phyloP scores from a whole-genome alignment of 495 filamentous ascomycete genomes.

The Bathelium albidoporum region DNA sequence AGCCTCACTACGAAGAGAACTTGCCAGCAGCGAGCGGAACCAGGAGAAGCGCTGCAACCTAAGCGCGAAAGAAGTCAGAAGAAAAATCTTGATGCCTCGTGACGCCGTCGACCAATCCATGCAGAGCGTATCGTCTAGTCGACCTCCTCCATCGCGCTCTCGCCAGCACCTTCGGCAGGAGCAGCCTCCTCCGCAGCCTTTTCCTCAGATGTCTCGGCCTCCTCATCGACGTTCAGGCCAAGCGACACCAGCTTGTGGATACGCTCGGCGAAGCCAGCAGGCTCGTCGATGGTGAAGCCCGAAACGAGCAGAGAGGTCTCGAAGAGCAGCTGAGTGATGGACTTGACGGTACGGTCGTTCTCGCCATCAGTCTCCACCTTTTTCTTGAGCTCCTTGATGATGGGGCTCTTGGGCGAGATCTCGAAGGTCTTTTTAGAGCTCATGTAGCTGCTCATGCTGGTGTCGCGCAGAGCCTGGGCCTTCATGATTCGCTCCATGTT shows the following conservation, averaged over 20 bases:
- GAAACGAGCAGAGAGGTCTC: slow-evolving; percentile 98
- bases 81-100: not conserved
- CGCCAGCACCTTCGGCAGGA: slow-evolving; percentile 42
- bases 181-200: slow-evolving; percentile 47
- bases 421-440: slow-evolving; percentile 99
- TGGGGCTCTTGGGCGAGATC: slow-evolving; percentile 95
- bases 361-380: slow-evolving; percentile 97
- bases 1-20: not conserved
- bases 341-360: slow-evolving; percentile 97
- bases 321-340: slow-evolving; percentile 92
- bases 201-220: slow-evolving; percentile 61
- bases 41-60: not conserved
- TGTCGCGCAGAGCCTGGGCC: slow-evolving; percentile 98
- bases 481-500: slow-evolving; percentile 99
- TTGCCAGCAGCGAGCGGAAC: not conserved
- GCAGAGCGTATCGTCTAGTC: slow-evolving; percentile 43
- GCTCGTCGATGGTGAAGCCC: slow-evolving; percentile 99
- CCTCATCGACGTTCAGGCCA: slow-evolving; percentile 92
- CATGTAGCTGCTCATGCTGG: slow-evolving; percentile 99
- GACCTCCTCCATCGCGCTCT: slow-evolving; percentile 67
- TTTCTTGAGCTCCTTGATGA: slow-evolving; percentile 95
- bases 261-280: slow-evolving; percentile 91
- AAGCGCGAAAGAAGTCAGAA: not conserved
- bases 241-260: slow-evolving; percentile 98
- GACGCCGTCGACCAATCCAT: slow-evolving; percentile 1